Evolutionary conservation across 2,329 filamentous ascomycete genomes (phyloP), one percentile per base, ranked within the genome.

Genomic region (Alternaria tenuissima): DNA sequence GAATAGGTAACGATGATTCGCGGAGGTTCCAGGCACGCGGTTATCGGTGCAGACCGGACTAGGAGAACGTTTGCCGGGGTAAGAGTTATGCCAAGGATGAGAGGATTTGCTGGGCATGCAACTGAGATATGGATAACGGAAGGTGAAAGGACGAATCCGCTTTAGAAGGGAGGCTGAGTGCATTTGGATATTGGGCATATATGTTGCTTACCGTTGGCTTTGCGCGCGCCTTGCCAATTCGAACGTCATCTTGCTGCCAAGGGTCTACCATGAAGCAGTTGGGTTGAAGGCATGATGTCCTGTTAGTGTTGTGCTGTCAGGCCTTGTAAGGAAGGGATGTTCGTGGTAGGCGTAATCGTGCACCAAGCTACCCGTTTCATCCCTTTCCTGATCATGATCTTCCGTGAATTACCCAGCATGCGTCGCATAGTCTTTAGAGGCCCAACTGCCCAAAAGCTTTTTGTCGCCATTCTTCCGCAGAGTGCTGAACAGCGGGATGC

Each of bases 61-160:
- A 61, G 71, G 73, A 71, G 61, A 71, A 69, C 57, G 69, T 74
- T 75, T 75, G 55, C 76, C 69, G 70, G 69, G 61, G 26, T 54
- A 47, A 48, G 55, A 64, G 59, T 48, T 62, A 48, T 55, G 72
- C 74, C 72, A 76, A 76, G 74, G 36, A 63, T 61, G 57, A 69
- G 68, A 55, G 68, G 68, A 71, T 63, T 59, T 62, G 43, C 67
- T 64, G 62, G 69, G 72, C 69, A 67, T 73, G 68, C 73, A 70
- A 62, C 46, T 60, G 53, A 63, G 61, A 55, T 66, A 62, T 48
- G 59, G 61, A 68, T 64, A 66, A 57, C 63, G 65, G 65, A 67
- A 72, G 65, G 61, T 66, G 44, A 58, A 57, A 67, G 55, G 52
- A 54, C 43, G 52, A 61, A 26, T 52, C 60, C 36, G 60, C 64